Conservation (phyloP, 2,329 filamentous ascomycete genomes). For the Alternaria sp. region DNA sequence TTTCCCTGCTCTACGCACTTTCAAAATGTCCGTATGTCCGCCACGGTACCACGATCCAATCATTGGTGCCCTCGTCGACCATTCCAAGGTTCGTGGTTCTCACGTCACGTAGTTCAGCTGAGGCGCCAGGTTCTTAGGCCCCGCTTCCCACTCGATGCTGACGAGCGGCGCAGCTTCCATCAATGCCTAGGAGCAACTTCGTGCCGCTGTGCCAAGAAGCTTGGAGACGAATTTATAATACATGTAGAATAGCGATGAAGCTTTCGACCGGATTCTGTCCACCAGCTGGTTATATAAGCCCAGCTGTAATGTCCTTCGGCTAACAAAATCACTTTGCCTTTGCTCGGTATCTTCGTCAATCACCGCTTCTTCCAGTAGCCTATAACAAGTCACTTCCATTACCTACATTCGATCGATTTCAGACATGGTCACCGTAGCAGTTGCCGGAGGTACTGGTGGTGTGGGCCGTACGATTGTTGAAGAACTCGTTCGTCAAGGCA, state of each 20-base stretch:
- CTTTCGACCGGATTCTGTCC: constrained; percentile 1
- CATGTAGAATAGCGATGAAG: neutral
- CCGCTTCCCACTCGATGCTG: neutral
- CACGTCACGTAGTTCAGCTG: neutral
- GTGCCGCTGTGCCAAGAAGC: neutral
- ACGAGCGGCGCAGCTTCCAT: constrained; percentile 2
- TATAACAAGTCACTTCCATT: neutral
- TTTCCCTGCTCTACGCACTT: neutral
- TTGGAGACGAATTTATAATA: neutral
- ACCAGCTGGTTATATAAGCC: neutral
- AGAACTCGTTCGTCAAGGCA: constrained; percentile 21
- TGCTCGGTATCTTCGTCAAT: neutral
- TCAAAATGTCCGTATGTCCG: neutral
- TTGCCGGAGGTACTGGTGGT: constrained; percentile 36
- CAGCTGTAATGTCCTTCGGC: neutral
- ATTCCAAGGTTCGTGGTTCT: neutral
- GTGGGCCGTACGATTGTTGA: constrained; percentile 32
- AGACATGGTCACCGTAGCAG: constrained; percentile 26
- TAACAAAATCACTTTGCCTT: neutral
- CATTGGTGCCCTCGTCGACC: neutral
- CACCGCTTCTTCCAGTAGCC: neutral
- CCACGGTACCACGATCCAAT: neutral
- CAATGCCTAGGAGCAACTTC: neutral
- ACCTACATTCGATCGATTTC: neutral
- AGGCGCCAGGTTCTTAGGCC: neutral